Percentiles rank a stretch among this genome's conserved stretches.
Conservation (phyloP, 148 eudicot species). For the Tetragonia tetragonoides region DNA sequence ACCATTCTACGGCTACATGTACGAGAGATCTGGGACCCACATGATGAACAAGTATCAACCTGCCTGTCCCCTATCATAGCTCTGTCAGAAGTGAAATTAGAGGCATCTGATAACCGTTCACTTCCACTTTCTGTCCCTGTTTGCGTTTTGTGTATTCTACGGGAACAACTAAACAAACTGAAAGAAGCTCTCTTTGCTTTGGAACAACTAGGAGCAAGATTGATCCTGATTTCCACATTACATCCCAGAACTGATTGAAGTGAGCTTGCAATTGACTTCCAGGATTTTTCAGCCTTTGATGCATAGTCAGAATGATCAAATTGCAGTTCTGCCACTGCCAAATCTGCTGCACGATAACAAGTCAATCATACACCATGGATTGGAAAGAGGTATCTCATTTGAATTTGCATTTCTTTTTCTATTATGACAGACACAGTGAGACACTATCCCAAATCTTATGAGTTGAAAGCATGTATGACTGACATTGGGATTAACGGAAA, state of each 20-base stretch:
- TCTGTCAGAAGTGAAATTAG: conserved; percentile 41
- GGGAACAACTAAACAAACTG: conserved; percentile 66
- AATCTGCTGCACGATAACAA: conserved; percentile 36
- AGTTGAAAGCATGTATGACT: too few relatives aligned
- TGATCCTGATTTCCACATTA: conserved; percentile 84
- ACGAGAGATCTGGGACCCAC: conserved; percentile 47
- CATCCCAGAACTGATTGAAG: conserved; percentile 68
- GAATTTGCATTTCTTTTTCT: not conserved
- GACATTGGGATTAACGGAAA: too few relatives aligned
- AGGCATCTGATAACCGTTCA: conserved; percentile 39
- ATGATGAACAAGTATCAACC: conserved; percentile 52
- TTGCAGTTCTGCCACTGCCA: conserved; percentile 76
- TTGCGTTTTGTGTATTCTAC: conserved; percentile 39
- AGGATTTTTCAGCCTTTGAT: conserved; percentile 87
- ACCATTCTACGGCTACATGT: conserved; percentile 41
- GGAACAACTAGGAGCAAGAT: conserved; percentile 28
- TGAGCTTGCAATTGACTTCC: conserved; percentile 77
- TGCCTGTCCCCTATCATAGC: conserved; percentile 39
- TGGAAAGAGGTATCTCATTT: not conserved
- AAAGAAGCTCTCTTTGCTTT: conserved; percentile 53
- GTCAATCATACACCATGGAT: not conserved
- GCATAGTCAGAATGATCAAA: conserved; percentile 60
- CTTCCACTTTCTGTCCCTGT: conserved; percentile 42
- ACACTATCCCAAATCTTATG: too few relatives aligned
- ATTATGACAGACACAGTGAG: not conserved